These are phyloP conservation scores for Vitis amurensis DNA, from an alignment of 164 flowering plant species.

Conservation along the genomic window DNA sequence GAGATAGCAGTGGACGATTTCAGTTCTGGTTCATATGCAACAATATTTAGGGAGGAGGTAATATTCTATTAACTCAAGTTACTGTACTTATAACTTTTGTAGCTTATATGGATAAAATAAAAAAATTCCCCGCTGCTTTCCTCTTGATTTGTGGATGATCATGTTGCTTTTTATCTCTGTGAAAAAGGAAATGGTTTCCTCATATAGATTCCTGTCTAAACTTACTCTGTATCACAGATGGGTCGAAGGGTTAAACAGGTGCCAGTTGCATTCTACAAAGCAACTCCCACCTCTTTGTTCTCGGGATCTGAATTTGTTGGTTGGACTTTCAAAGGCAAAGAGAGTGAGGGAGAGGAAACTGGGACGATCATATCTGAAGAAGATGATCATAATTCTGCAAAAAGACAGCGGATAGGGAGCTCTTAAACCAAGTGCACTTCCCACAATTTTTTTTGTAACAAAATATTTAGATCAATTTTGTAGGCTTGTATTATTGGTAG, in stretches of 20 bases:
- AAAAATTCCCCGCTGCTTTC: too few species aligned
- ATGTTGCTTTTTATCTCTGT: background rate
- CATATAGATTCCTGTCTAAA: background rate
- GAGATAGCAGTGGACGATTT: constrained; percentile 78
- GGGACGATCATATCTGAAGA: constrained; percentile 10
- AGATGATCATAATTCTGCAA: constrained; percentile 25
- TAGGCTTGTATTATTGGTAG: too few species aligned
- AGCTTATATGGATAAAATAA: too few species aligned
- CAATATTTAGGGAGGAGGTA: constrained; percentile 85
- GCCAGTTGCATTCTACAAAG: constrained; percentile 81
- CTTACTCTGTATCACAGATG: constrained; percentile 45
- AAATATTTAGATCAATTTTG: too few species aligned
- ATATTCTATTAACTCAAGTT: background rate
- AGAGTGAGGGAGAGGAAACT: constrained; percentile 13
- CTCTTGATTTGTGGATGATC: too few species aligned
- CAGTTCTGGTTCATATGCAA: constrained; percentile 87
- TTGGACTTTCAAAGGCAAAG: constrained; percentile 60
- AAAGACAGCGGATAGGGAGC: constrained; percentile 43
- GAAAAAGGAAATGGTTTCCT: background rate
- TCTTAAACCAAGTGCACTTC: constrained; percentile 1
- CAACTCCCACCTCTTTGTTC: constrained; percentile 67
- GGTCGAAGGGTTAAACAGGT: constrained; percentile 83
- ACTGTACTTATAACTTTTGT: too few species aligned
- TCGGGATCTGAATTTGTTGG: constrained; percentile 75
- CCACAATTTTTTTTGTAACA: too few species aligned